Conservation (phyloP, 2,329 filamentous ascomycete species). For the Xylaria sp. region DNA sequence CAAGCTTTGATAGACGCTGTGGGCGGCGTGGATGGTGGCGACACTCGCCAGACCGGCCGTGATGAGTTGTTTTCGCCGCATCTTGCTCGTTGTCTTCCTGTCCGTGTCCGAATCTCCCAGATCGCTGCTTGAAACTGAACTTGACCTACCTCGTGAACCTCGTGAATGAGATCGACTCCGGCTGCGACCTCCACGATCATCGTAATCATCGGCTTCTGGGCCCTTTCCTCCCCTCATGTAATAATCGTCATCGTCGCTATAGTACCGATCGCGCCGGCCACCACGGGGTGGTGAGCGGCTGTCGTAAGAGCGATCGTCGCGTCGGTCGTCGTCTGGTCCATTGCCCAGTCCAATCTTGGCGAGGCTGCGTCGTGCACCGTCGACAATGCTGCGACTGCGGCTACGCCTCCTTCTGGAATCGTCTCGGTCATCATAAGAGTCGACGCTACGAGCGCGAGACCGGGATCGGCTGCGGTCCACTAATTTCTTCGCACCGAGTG, state of each 20-base stretch:
- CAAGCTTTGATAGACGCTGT: conserved; percentile 64
- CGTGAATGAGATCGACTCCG: conserved; percentile 49
- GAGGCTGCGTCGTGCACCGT: conserved; percentile 64
- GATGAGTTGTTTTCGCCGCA: conserved; percentile 67
- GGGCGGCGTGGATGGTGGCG: conserved; percentile 65
- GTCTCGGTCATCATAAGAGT: conserved; percentile 53
- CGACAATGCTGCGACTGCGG: conserved; percentile 70
- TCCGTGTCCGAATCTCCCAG: conserved; percentile 64
- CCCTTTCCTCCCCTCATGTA: conserved; percentile 46
- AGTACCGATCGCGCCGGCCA: conserved; percentile 43
- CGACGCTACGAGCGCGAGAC: conserved; percentile 57
- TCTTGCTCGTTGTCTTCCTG: conserved; percentile 58
- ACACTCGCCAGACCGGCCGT: conserved; percentile 62
- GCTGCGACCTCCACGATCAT: conserved; percentile 49
- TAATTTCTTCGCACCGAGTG: conserved; percentile 66
- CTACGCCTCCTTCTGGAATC: conserved; percentile 52
- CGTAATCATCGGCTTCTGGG: conserved; percentile 45
- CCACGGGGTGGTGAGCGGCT: conserved; percentile 47
- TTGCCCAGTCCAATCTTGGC: conserved; percentile 66
- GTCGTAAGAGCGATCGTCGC: conserved; percentile 52
- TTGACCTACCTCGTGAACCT: conserved; percentile 50
- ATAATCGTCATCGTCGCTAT: conserved; percentile 41
- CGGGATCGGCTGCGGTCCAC: conserved; percentile 59
- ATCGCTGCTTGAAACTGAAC: conserved; percentile 59
- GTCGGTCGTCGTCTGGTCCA: conserved; percentile 50